Conservation (phyloP, 106 monocot species). For the Narthecium ossifragum region DNA sequence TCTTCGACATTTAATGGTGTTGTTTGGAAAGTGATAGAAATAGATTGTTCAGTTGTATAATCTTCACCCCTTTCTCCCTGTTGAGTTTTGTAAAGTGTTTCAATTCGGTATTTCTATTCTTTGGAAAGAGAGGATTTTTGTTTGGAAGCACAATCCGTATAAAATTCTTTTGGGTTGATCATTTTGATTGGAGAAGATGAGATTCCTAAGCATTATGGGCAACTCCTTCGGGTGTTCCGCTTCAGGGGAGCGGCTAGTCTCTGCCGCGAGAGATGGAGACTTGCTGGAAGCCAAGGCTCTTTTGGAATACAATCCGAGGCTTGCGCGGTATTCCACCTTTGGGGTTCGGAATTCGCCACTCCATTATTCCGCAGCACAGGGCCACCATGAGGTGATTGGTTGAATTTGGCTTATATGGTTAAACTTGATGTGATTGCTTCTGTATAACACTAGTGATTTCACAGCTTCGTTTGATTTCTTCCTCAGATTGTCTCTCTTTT, state of each 20-base stretch:
- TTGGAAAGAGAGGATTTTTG: neutral
- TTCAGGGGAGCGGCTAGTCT: slow-evolving; percentile 87
- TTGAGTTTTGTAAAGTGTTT: neutral
- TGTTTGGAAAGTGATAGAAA: slow-evolving; percentile 2
- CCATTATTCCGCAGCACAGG: slow-evolving; percentile 86
- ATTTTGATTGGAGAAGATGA: slow-evolving; percentile 35
- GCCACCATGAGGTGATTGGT: slow-evolving; percentile 78
- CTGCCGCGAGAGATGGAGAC: slow-evolving; percentile 96
- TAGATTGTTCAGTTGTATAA: neutral
- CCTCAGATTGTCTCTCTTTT: slow-evolving; percentile 41
- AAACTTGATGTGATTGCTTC: neutral
- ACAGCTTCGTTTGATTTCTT: slow-evolving; percentile 1
- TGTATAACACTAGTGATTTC: too few species aligned
- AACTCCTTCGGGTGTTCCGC: slow-evolving; percentile 98
- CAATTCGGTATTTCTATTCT: neutral
- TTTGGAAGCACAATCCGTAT: neutral
- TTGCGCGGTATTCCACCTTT: slow-evolving; percentile 92
- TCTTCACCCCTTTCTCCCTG: neutral
- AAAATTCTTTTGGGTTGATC: neutral
- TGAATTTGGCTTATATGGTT: neutral
- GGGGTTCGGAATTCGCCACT: slow-evolving; percentile 90
- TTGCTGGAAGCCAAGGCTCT: slow-evolving; percentile 89
- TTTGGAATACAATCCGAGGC: slow-evolving; percentile 84
- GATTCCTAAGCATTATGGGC: slow-evolving; percentile 82
- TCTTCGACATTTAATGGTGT: neutral